Evolutionary conservation across 805 yeast species (phyloP).

Genomic region (Candida saitoana): DNA sequence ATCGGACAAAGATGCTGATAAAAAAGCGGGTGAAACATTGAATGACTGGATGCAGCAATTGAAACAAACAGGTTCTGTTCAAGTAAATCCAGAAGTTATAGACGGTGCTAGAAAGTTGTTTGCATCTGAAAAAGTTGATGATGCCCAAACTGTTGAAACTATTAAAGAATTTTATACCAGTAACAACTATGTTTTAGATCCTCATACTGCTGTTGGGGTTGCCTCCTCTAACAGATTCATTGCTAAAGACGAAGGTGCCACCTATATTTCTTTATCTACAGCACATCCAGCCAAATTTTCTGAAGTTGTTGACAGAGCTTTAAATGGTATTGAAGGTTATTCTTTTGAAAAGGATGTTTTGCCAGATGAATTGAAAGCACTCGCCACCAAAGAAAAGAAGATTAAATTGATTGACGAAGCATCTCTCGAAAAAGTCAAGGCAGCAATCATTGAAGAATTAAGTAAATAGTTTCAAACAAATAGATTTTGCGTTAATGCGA

Average conservation of each 20-base stretch:
- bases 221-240: constrained; percentile 67
- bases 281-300: constrained; percentile 99
- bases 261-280: constrained; percentile 79
- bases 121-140: constrained; percentile 74
- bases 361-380: constrained; percentile 78
- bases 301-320: constrained; percentile 86
- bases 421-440: constrained; percentile 70
- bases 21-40: constrained; percentile 70
- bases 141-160: constrained; percentile 73
- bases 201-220: constrained; percentile 95
- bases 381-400: constrained; percentile 70
- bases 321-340: constrained; percentile 62
- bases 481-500: not conserved
- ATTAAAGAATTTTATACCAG: constrained; percentile 67
- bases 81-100: constrained; percentile 62
- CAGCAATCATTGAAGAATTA: constrained; percentile 63
- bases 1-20: constrained; percentile 43
- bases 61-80: constrained; percentile 70
- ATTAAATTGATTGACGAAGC: constrained; percentile 67
- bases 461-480: constrained; percentile 5
- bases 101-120: constrained; percentile 65
- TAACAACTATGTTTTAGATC: constrained; percentile 80
- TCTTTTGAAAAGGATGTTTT: constrained; percentile 84
- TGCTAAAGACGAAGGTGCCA: constrained; percentile 34
- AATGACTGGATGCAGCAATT: constrained; percentile 74